phyloP scores from a whole-genome alignment of 768 basidiomycete species.

The Suillus variegatus region DNA sequence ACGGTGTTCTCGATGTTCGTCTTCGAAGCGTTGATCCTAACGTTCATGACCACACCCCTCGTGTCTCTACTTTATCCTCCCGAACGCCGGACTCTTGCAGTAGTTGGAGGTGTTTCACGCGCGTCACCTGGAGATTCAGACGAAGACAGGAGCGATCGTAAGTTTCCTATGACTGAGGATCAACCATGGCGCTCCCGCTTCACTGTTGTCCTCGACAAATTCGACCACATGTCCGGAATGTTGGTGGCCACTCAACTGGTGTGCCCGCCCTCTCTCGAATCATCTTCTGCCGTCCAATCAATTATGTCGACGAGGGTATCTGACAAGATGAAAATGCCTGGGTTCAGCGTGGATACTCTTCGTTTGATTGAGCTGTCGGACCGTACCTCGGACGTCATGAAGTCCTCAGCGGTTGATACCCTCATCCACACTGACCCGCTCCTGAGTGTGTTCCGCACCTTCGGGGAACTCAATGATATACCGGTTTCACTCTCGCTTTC shows the following conservation, averaged over 20 bases:
- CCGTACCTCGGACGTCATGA: slow-evolving; percentile 85
- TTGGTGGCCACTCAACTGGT: slow-evolving; percentile 90
- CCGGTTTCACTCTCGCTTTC: slow-evolving; percentile 68
- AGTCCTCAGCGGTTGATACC: slow-evolving; percentile 72
- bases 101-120: slow-evolving; percentile 34
- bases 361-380: slow-evolving; percentile 89
- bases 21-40: slow-evolving; percentile 77
- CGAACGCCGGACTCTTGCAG: slow-evolving; percentile 50
- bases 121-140: slow-evolving; percentile 1
- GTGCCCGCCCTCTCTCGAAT: slow-evolving; percentile 36
- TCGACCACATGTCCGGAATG: slow-evolving; percentile 85
- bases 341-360: slow-evolving; percentile 63
- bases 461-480: slow-evolving; percentile 69
- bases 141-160: neutral
- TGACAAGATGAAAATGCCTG: neutral
- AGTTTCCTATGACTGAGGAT: slow-evolving; percentile 4
- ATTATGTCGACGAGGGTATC: slow-evolving; percentile 6
- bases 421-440: slow-evolving; percentile 73
- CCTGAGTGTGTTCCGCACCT: slow-evolving; percentile 74
- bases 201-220: slow-evolving; percentile 86
- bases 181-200: slow-evolving; percentile 46
- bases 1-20: slow-evolving; percentile 96
- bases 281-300: neutral
- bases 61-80: slow-evolving; percentile 72
- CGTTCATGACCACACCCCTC: slow-evolving; percentile 85